Conservation (phyloP, 495 filamentous ascomycete species). For the Penicillium steckii region DNA sequence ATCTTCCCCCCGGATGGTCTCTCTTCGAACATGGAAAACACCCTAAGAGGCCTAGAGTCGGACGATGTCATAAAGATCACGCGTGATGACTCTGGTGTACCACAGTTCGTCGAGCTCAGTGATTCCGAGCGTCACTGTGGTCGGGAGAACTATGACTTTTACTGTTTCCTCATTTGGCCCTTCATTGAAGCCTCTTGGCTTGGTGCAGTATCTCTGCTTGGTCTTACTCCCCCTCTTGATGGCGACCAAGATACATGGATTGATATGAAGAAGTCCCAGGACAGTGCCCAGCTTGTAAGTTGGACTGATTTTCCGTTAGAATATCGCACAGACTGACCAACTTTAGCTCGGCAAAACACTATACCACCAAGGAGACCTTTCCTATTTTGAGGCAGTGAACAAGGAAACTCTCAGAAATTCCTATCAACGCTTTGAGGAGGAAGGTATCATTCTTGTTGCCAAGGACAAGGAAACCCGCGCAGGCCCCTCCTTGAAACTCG, state of each 20-base stretch:
- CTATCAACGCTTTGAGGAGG: constrained; percentile 83
- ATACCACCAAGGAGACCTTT: constrained; percentile 95
- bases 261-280: constrained; percentile 71
- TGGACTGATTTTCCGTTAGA: background rate
- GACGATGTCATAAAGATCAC: constrained; percentile 78
- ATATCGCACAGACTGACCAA: constrained; percentile 17
- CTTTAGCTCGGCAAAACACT: constrained; percentile 86
- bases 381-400: constrained; percentile 97
- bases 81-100: constrained; percentile 51
- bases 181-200: constrained; percentile 95
- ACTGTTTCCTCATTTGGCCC: constrained; percentile 97
- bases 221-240: constrained; percentile 70
- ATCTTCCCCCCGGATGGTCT: constrained; percentile 91
- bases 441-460: constrained; percentile 76
- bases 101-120: constrained; percentile 69
- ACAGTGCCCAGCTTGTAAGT: constrained; percentile 77
- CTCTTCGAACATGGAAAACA: constrained; percentile 72
- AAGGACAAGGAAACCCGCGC: constrained; percentile 58
- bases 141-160: constrained; percentile 94
- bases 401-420: constrained; percentile 95
- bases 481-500: constrained; percentile 60
- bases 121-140: constrained; percentile 72
- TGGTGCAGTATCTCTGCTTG: constrained; percentile 80
- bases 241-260: constrained; percentile 70
- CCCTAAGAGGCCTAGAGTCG: constrained; percentile 69